phyloP scores from a whole-genome alignment of 164 flowering plant genomes.

The Vitis rotundifolia region DNA sequence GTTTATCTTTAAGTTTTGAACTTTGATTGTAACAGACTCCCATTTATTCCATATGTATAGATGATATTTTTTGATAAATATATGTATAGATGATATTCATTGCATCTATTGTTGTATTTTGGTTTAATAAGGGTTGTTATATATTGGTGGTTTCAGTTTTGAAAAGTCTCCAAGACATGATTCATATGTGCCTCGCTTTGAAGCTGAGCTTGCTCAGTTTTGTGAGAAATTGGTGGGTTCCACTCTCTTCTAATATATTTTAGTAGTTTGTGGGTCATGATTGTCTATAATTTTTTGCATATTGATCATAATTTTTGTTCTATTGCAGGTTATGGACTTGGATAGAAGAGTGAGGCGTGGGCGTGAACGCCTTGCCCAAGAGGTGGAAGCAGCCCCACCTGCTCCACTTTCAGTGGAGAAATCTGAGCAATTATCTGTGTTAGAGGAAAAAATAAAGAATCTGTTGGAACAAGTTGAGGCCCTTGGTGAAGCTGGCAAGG shows the following conservation, averaged over 20 bases:
- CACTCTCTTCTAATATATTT: background rate
- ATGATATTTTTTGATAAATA: too few relatives aligned
- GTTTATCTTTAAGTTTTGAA: too few relatives aligned
- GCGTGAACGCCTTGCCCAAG: conserved; percentile 88
- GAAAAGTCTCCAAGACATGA: conserved; percentile 93
- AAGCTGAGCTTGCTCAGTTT: conserved; percentile 89
- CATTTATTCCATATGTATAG: too few relatives aligned
- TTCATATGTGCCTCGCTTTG: conserved; percentile 73
- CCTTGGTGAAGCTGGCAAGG: conserved; percentile 98
- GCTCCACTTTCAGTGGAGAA: conserved; percentile 78
- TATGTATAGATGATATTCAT: too few relatives aligned
- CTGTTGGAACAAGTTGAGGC: conserved; percentile 94
- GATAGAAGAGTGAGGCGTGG: conserved; percentile 96
- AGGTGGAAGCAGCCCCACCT: conserved; percentile 69
- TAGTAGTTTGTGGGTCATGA: background rate
- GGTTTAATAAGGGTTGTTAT: conserved; percentile 9
- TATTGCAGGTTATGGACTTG: conserved; percentile 78
- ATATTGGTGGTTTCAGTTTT: conserved; percentile 52
- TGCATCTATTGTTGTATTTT: background rate
- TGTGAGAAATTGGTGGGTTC: conserved; percentile 90
- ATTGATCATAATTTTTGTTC: background rate
- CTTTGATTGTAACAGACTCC: too few relatives aligned
- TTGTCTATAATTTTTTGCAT: background rate
- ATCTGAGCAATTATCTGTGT: conserved; percentile 77
- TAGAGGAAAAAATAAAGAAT: conserved; percentile 95